Evolutionary conservation across 2,329 filamentous ascomycete genomes (phyloP), one percentile per base, ranked within the genome.

Genomic region (Rugonectria rugulosa): DNA sequence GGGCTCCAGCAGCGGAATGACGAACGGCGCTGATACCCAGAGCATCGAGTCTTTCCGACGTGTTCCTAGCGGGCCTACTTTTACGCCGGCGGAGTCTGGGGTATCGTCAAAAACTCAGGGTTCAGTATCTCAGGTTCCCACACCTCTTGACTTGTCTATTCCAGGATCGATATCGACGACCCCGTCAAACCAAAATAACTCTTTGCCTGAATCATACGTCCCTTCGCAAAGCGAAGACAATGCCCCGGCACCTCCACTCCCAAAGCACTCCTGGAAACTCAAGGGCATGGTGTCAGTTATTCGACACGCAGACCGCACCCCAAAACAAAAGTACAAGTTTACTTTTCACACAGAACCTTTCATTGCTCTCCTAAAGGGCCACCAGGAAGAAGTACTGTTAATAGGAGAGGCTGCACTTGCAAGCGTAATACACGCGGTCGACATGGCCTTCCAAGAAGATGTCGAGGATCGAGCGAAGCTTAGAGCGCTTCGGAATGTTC

Each of bases 271-370:
- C 10, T 99, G 95, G 95, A 98, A 97, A 73, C 80, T 99, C 47
- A 99, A 99, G 76, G 95, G 95, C 11, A 93, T 99, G 76, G 94
- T 99, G 1, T 94, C 93, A 2, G 95, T 99, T 14, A 92, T 99
- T 62, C 87, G 95, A 23, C 95, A 99, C 74, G 96, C 96, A 3
- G 95, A 99, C 76, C 89, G 95, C 53, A 99, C 95, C 2, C 95
- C 95, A 3, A 99, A 99, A 76, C 95, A 99, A 69, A 99, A 99
- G 72, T 97, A 97, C 81, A 99, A 99, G 72, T 99, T 98, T 68
- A 99, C 95, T 0, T 98, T 99, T 67, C 95, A 99, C 70, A 96
- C 92, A 0, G 91, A 93, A 60, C 95, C 95, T 0, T 99, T 99
- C 69, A 93, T 99, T 60, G 91, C 96, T 61, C 81, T 99, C 4